Evolutionary conservation across 768 basidiomycete species (phyloP).

Genomic region (Cytidiella melzeri): DNA sequence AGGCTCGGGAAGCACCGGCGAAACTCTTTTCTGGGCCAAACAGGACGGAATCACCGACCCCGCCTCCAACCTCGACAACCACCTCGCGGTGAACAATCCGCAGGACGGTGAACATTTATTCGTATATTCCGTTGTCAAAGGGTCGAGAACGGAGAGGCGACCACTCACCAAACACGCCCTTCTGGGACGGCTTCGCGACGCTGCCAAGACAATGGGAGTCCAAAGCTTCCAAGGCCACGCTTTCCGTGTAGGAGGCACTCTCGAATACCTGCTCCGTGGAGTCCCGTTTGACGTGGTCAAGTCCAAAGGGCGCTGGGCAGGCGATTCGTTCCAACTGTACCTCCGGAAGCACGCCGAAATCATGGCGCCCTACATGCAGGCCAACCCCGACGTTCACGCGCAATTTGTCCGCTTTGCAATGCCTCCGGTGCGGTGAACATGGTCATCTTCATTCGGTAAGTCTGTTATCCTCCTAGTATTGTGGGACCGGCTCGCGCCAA

Average conservation of each 20-base stretch:
- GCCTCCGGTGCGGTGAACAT: too few species aligned
- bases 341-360: too few species aligned
- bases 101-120: conserved; percentile 24
- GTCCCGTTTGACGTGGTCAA: conserved; percentile 14
- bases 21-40: conserved; percentile 24
- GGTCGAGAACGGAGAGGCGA: too few species aligned
- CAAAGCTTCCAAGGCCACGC: conserved; percentile 2
- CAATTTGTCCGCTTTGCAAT: too few species aligned
- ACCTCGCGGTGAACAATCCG: conserved; percentile 27
- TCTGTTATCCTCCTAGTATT: too few species aligned
- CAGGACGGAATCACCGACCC: conserved; percentile 27
- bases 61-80: conserved; percentile 16
- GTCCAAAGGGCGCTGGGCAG: too few species aligned
- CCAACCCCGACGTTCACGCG: too few species aligned
- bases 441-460: too few species aligned
- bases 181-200: conserved; percentile 11
- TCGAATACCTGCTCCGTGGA: conserved; percentile 8
- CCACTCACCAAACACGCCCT: conserved; percentile 18
- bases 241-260: conserved; percentile 12
- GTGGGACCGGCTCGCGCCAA: too few species aligned
- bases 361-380: too few species aligned
- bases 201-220: too few species aligned
- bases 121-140: conserved; percentile 18
- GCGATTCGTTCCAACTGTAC: too few species aligned
- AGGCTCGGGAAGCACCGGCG: conserved; percentile 20